Evolutionary conservation across 129 eudicot genomes (phyloP), one percentile per base, ranked within the genome.

Genomic region (Artemisia argyi): DNA sequence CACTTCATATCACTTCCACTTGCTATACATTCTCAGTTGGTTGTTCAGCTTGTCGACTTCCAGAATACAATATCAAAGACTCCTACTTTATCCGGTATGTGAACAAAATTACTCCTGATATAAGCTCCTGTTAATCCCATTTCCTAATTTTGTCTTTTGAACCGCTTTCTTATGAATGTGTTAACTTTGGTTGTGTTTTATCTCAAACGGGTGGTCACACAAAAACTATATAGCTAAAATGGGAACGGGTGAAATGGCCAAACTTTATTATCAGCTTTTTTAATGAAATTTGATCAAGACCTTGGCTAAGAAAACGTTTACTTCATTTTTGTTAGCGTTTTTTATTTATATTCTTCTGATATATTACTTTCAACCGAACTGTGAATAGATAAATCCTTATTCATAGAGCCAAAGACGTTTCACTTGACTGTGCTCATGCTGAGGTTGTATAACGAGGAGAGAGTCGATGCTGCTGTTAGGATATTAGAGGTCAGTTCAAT

Each of bases 401-500:
- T 93, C 42, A 90, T 89, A 24, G 84, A 87, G 13, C 98, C 98
- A 59, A 82, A 80, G 62, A 93, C 97, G 30, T 87, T 90, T 65
- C 98, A 93, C 91, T 79, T 93, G 62, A 93, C 98, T 56, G 91
- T 93, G 17, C 96, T 89, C 73, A 93, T 93, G 98, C 86, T 93
- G 80, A 93, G 86, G 83, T 79, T 93, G 78, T 87, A 95, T 90
- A 93, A 90, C 78, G 87, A 79, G 78, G 97, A 93, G 46, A 86
- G 91, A 75, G 87, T 93, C 46, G 73, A 87, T 78, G 76, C 83
- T 76, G 98, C 98, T 46, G 61, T 73, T n/a, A 84, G 81, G 76
- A 86, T 93, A 74, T 84, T 93, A 82, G 85, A 81, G 92, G 98
- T 88, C 53, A 61, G 68, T 60, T 78, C 20, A 62, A 5, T 24